Base-by-base conservation (phyloP, 2,329 filamentous ascomycete genomes). In the Colletotrichum liriopes region DNA sequence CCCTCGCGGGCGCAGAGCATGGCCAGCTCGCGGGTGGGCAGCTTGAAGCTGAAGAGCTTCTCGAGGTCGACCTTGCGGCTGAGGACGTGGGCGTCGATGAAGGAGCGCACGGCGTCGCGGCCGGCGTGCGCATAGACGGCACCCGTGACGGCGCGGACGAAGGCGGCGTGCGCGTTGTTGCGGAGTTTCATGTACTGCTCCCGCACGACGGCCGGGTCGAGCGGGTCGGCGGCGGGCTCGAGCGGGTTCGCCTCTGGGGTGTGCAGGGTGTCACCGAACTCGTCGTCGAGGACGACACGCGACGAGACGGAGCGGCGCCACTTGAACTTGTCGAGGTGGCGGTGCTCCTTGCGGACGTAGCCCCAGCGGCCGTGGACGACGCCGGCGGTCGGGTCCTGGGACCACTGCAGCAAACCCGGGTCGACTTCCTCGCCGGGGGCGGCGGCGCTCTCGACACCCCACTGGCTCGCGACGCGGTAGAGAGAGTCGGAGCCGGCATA, bases 341-440 rank as follows among this genome's bases (percentile, higher is more conserved):
- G 80, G 6, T 82, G 81, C 78, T 92, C 89, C 52, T 85, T 81
- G 56, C 90, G 87, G 59, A 84, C 82, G 75, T 84, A 89, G 52
- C 85, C 88, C 85, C 84, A 89, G 74, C 78, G 86, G 73, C 79
- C 86, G 81, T 85, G 82, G 61, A 84, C 79, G 29, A 85, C 78
- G 26, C 86, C 85, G 20, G 83, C 79, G 62, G 81, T 79, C 7
- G 84, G 77, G 65, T 87, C 82, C 79, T 83, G 83, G 83, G 84
- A 84, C 86, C 95, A 97, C 81, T 98, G 96, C 73, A 99, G 86
- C 65, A 97, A 86, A 7, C 96, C 96, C 0, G 95, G 92, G 81
- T 99, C 96, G 67, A 98, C 95, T 84, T 98, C 96, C 71, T 90
- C 90, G 62, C 96, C 96, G 0, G 96, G 96, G 26, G 91, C 92